Base-by-base conservation (phyloP, 2,329 filamentous ascomycete species). In the Mycosphaerella sp. region DNA sequence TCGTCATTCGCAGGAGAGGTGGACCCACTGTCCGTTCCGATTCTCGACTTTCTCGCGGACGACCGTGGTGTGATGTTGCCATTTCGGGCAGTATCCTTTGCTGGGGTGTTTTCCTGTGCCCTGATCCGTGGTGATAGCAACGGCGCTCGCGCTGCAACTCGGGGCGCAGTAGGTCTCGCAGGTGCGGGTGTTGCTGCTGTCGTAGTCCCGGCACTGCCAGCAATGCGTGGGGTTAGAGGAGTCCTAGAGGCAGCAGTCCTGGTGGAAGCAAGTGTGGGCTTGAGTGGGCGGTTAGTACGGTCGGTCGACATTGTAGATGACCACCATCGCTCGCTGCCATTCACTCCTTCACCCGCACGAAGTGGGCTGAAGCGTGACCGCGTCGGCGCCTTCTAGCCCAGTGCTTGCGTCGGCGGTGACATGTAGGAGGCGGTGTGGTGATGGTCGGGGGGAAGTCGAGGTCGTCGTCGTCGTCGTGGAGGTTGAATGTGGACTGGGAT, bases 1-100 rank as follows among this genome's bases (percentile, higher is more conserved):
- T 64, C 60, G 32, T 65, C 62, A 21, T 59, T 58, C 23, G 54
- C 53, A 10, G 66, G 63, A 10, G 89, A 89, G 32, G 79, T 80
- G 55, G 85, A 41, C 42, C 48, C 48, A 23, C 48, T 51, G 41
- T 34, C 21, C 17, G 45, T 89, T 67, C 88, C 83, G 54, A 84
- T 80, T 61, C 89, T 83, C 62, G 76, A 83, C 68, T 83, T 88
- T 58, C 90, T 80, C 46, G 83, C 77, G 7, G 85, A 86, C 7
- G 89, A 89, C 60, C 90, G 82, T 48, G 89, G 88, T 3, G 90
- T 95, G 67, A 90, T 75, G 68, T 88, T 90, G 68, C 73, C 79
- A 70, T 34, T 43, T 14, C 71, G 82, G 43, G 89, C 79, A 70
- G 70, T 81, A 40, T 89, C 72, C 62, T 81, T 81, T 26, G 51